Percentiles rank a stretch among this genome's conserved stretches.
Evolutionary conservation across 2,329 filamentous ascomycete species (phyloP).

Genomic region (Colletotrichum eremochloae): DNA sequence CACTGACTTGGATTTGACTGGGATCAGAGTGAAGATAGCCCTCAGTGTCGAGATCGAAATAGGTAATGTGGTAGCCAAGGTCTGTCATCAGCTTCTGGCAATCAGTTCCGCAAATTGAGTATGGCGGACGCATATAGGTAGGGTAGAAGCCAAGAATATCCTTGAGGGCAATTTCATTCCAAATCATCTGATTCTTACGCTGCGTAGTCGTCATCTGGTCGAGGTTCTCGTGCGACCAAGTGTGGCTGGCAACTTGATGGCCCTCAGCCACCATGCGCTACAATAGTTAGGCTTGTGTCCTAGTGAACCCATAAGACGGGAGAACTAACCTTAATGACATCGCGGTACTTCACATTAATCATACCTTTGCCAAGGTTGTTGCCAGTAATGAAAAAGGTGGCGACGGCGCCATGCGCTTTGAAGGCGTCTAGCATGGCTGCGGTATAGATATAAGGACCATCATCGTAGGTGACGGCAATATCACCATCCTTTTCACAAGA

Average conservation of each 20-base stretch:
- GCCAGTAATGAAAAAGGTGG: conserved; percentile 55
- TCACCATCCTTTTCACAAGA: conserved; percentile 48
- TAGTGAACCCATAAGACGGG: too few relatives aligned
- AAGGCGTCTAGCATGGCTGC: conserved; percentile 51
- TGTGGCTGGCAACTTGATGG: conserved; percentile 64
- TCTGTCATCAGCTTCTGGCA: conserved; percentile 36
- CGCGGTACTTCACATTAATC: conserved; percentile 50
- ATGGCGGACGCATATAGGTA: conserved; percentile 57
- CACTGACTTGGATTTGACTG: conserved; percentile 48
- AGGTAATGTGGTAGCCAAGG: conserved; percentile 36
- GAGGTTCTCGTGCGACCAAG: conserved; percentile 61
- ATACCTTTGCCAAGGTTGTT: conserved; percentile 52
- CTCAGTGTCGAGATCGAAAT: conserved; percentile 48
- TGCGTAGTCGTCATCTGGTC: conserved; percentile 51
- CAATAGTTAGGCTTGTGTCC: neutral
- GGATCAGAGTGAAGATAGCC: conserved; percentile 44
- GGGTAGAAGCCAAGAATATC: conserved; percentile 60
- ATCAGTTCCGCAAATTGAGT: conserved; percentile 44
- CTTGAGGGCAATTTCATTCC: conserved; percentile 60
- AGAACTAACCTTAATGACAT: conserved; percentile 52
- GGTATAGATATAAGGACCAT: conserved; percentile 54
- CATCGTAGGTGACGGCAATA: conserved; percentile 55
- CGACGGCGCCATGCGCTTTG: conserved; percentile 49
- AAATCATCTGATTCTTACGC: conserved; percentile 56
- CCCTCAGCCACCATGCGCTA: conserved; percentile 58